These are phyloP conservation scores for Pneumocystis sp. DNA, from an alignment of 1,139 yeast species.

Conservation along the genomic window DNA sequence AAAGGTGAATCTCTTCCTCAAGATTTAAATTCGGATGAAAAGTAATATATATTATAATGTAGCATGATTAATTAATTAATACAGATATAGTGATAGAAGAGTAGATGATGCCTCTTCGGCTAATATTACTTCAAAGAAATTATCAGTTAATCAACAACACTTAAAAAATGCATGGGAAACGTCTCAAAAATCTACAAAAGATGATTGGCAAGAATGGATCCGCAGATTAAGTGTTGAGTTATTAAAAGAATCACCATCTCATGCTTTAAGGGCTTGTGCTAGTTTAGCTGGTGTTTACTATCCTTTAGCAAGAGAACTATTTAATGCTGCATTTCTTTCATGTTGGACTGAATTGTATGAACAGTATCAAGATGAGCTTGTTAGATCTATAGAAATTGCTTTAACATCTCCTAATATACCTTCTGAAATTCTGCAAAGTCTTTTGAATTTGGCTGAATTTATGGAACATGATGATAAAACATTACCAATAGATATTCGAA, in stretches of 20 bases:
- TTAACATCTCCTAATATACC: conserved; percentile 83
- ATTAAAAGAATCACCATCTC: conserved; percentile 85
- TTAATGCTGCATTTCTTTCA: conserved; percentile 88
- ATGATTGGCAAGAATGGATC: conserved; percentile 98
- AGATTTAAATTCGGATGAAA: conserved; percentile 54
- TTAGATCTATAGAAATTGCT: conserved; percentile 73
- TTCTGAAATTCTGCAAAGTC: conserved; percentile 84
- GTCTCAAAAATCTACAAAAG: conserved; percentile 71
- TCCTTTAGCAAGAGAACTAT: conserved; percentile 78
- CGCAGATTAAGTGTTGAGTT: conserved; percentile 72
- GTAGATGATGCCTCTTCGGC: conserved; percentile 47
- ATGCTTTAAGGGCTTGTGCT: conserved; percentile 86
- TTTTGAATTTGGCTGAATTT: conserved; percentile 80
- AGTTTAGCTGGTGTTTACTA: conserved; percentile 76
- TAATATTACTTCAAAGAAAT: conserved; percentile 55
- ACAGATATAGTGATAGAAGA: conserved; percentile 31
- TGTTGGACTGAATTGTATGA: conserved; percentile 91
- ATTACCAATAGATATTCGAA: conserved; percentile 74
- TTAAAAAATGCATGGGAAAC: conserved; percentile 86
- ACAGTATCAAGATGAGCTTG: conserved; percentile 83
- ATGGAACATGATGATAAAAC: conserved; percentile 97
- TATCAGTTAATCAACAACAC: conserved; percentile 66
- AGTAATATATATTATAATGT: background rate
- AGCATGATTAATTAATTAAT: conserved; percentile 19
- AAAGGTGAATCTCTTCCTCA: conserved; percentile 86